Evolutionary conservation across 768 basidiomycete species (phyloP), one percentile per base, ranked within the genome.

Genomic region (Lyophyllum semitale): DNA sequence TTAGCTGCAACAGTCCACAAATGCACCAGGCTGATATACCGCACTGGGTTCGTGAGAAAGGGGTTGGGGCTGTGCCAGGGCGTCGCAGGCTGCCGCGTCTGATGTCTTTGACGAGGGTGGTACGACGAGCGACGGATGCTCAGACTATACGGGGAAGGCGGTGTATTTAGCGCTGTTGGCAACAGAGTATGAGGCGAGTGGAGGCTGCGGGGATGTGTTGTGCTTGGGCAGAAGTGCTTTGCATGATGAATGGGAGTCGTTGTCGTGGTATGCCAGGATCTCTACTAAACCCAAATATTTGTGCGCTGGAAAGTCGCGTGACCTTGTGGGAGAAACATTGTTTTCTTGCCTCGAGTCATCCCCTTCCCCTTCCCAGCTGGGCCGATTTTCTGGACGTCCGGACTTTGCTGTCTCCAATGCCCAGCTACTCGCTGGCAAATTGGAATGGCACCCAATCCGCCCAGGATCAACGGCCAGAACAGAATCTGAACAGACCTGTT

Each of bases 11-110:
- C 82, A 2, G 59, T 82, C 0, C 62, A 66, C 13, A 69, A 68
- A 11, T 81, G 74, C 12, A 78, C 77, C 8, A 62, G 63, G 1
- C 60, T 81, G 8, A 74, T 83, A 13, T 83, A 84, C 59, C 61
- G 68, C 8, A 71, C 69, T 6, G 84, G 84, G 0, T 61, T 84
- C 8, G 72, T 84, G 15, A 73, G 73, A 3, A 85, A 85, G 63
- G 84, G 84, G 9, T 67, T 84, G 17, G 83, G 84, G 0, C 69
- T 85, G 9, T 85, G 84, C 61, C 83, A 85, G 58, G 84, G 84
- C 4, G 74, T 80, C 5, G 80, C 73, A 8, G 83, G 84, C 3
- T 20, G 75, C 80, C 0, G 75, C 72, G 1, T 77, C 81, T 0
- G 72, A 77, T 43, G 75, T 70, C 1, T 67, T 82, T 18, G 77